Conservation (phyloP, 495 filamentous ascomycete genomes). For the Lentithecium fluviatile region DNA sequence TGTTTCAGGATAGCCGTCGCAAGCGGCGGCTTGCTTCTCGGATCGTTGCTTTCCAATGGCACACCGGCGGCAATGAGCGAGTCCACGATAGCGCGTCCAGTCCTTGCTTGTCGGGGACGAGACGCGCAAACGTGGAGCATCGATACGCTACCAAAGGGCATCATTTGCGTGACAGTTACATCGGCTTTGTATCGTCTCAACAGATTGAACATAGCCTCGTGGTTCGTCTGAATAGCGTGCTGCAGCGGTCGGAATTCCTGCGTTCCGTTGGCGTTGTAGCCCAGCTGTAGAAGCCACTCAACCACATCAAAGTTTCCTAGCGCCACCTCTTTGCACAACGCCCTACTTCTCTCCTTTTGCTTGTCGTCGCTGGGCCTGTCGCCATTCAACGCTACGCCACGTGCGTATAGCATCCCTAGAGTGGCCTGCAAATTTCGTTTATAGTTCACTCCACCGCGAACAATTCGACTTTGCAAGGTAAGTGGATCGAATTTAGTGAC, state of each 20-base stretch:
- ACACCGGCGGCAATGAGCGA: not conserved
- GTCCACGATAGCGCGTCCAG: not conserved
- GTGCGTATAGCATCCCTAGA: not conserved
- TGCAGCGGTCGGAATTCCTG: slow-evolving; percentile 1
- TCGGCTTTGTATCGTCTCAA: not conserved
- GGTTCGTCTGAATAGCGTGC: not conserved
- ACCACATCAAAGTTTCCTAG: slow-evolving; percentile 9
- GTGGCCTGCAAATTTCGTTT: not conserved
- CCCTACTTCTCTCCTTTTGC: not conserved
- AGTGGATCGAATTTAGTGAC: not conserved
- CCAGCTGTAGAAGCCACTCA: slow-evolving; percentile 1
- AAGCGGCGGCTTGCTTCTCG: not conserved
- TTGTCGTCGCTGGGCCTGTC: not conserved
- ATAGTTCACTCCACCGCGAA: slow-evolving; percentile 1
- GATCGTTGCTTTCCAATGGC: not conserved
- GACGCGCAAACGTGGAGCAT: not conserved
- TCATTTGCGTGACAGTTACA: not conserved
- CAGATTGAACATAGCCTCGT: slow-evolving; percentile 1
- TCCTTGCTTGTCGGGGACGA: not conserved
- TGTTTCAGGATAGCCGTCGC: slow-evolving; percentile 3
- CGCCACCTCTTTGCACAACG: slow-evolving; percentile 6
- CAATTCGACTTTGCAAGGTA: slow-evolving; percentile 5
- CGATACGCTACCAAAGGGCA: not conserved
- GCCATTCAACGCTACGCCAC: not conserved
- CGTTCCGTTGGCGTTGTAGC: slow-evolving; percentile 8